Evolutionary conservation across 202 grass and related monocot genomes (phyloP), one percentile per base, ranked within the genome.

Genomic region (Panicum virgatum): DNA sequence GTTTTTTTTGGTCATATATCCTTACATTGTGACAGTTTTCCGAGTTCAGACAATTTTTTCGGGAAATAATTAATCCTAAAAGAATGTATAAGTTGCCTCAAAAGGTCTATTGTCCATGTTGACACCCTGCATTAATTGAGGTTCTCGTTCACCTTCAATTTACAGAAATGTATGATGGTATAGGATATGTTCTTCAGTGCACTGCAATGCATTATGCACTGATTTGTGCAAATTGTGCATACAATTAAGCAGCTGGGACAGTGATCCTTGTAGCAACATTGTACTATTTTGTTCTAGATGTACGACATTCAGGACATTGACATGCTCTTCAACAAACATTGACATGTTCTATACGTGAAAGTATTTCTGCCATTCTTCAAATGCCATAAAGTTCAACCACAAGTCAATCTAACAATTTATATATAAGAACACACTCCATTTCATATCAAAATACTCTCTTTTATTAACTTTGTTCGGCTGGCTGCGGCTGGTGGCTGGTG

Each of bases 61-160:
- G 9, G 83, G 62, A 86, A 81, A 83, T 72, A 69, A 78, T 60
- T 72, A 69, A 78, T 60, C 83, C 22, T 78, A 34, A 82, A 66
- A 73, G 16, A 69, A 75, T 83, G 75, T 86, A 45, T 48, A 78
- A 86, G 74, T 79, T 69, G 23, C 12, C 29, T 29, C 44, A 9
- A 45, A 2, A 44, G 36, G 53, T 56, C 30, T 71, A 43, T 83
- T 58, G 53, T 71, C 42, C 60, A 79, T 69, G 19, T 72, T 71
- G 38, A 71, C 26, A 58, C 57, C 26, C 65, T 63, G 60, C 53
- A 32, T 60, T 11, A 69, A 58, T 63, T 29, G 15, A 39, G 7
- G 2, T 61, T 74, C 43, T 72, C 16, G 22, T 67, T 32, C 9
- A 46, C 37, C 5, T 72, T 46, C 3, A 30, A 9, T 71, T 48